These are phyloP conservation scores for Aspergillus campestris DNA, from an alignment of 495 filamentous ascomycete species.

Conservation along the genomic window DNA sequence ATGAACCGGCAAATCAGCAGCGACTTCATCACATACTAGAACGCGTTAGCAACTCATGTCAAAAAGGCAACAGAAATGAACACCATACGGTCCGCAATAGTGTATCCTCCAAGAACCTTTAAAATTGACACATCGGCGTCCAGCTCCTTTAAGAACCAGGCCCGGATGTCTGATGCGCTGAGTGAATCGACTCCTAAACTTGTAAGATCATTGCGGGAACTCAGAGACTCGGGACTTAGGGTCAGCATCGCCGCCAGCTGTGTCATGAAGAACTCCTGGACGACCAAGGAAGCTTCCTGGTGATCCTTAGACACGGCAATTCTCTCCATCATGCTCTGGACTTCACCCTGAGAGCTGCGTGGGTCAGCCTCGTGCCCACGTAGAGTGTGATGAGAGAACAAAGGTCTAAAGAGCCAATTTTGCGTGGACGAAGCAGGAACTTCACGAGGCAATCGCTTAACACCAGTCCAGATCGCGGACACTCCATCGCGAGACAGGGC, in stretches of 20 bases:
- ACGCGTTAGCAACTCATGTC: neutral
- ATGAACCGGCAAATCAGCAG: neutral
- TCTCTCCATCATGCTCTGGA: neutral
- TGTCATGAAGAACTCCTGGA: neutral
- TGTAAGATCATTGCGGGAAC: conserved; percentile 1
- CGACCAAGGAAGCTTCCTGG: neutral
- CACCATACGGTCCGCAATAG: neutral
- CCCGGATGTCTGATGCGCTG: conserved; percentile 4
- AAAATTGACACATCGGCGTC: conserved; percentile 6
- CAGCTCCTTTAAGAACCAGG: conserved; percentile 8
- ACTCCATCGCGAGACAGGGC: neutral
- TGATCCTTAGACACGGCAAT: neutral
- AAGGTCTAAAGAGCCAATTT: neutral
- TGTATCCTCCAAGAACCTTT: conserved; percentile 6
- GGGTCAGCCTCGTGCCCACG: neutral
- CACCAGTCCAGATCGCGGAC: neutral
- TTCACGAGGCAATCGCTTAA: neutral
- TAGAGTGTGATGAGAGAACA: neutral
- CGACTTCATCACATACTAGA: neutral
- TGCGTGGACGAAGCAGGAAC: neutral
- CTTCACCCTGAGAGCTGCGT: neutral
- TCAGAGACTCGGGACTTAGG: neutral
- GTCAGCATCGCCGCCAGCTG: neutral
- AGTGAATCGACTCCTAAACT: conserved; percentile 6
- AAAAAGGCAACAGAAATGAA: neutral